Evolutionary conservation across 2,329 filamentous ascomycete species (phyloP).

Genomic region (Hypoxylon sp.): DNA sequence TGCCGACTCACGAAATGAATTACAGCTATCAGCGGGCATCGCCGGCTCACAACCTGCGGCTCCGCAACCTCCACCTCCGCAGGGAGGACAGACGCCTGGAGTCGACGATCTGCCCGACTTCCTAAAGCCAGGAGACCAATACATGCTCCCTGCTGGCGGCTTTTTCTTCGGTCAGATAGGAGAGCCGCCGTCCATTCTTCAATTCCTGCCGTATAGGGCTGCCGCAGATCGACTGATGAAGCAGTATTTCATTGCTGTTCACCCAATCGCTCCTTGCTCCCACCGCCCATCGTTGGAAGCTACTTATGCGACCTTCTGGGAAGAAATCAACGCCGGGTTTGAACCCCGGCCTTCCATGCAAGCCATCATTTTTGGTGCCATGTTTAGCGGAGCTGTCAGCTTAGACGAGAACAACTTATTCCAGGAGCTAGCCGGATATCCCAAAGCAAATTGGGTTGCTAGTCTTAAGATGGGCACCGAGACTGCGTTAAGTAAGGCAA

Average conservation of each 20-base stretch:
- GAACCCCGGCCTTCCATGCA: conserved; percentile 75
- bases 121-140: conserved; percentile 73
- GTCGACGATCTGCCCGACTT: conserved; percentile 61
- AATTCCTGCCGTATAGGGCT: conserved; percentile 70
- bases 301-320: conserved; percentile 76
- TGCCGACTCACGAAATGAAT: conserved; percentile 18
- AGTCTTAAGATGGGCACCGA: conserved; percentile 76
- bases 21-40: conserved; percentile 55
- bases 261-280: conserved; percentile 75
- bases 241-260: conserved; percentile 77
- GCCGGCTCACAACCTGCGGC: conserved; percentile 44
- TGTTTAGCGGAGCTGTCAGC: conserved; percentile 78
- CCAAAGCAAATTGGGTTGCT: conserved; percentile 70
- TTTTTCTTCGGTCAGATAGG: conserved; percentile 73
- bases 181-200: conserved; percentile 65
- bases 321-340: conserved; percentile 67
- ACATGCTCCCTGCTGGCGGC: conserved; percentile 75
- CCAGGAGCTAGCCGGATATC: conserved; percentile 65
- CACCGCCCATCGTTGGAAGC: conserved; percentile 76
- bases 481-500: conserved; percentile 74
- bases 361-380: conserved; percentile 75
- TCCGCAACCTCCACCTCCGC: conserved; percentile 39
- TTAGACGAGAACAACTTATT: conserved; percentile 68
- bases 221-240: conserved; percentile 72
- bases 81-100: conserved; percentile 43